A percentile compares a stretch with the other conserved stretches of the same genome.
Evolutionary conservation across 768 basidiomycete genomes (phyloP).

Genomic region (Boletus pseudopeckii): DNA sequence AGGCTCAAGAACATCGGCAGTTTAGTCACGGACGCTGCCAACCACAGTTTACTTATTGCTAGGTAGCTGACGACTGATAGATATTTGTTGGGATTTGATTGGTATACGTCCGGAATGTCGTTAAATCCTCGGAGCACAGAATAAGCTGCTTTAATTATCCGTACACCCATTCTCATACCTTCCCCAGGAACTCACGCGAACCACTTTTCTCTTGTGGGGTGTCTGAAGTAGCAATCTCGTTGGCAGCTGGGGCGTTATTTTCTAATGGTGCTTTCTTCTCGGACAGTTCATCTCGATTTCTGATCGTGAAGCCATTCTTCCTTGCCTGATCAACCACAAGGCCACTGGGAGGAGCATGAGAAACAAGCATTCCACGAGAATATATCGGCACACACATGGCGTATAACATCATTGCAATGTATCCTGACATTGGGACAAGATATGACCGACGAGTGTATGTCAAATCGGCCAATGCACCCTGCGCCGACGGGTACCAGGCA

Average conservation of each 20-base stretch:
- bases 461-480: slow-evolving; percentile 52
- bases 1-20: slow-evolving; percentile 73
- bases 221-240: neutral
- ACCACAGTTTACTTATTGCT: neutral
- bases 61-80: slow-evolving; percentile 9
- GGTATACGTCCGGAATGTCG: neutral
- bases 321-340: slow-evolving; percentile 49
- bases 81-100: slow-evolving; percentile 16
- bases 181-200: slow-evolving; percentile 13
- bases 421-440: slow-evolving; percentile 58
- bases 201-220: slow-evolving; percentile 13
- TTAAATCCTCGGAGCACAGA: slow-evolving; percentile 1
- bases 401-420: slow-evolving; percentile 54
- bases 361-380: neutral
- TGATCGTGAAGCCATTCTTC: slow-evolving; percentile 48
- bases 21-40: slow-evolving; percentile 36
- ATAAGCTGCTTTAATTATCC: neutral
- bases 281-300: slow-evolving; percentile 43
- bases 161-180: slow-evolving; percentile 3
- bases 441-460: slow-evolving; percentile 52
- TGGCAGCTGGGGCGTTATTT: neutral
- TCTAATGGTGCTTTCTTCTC: slow-evolving; percentile 14
- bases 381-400: slow-evolving; percentile 43
- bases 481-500: slow-evolving; percentile 66
- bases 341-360: slow-evolving; percentile 36